Conservation (phyloP, 2,329 filamentous ascomycete species). For the Aureobasidium sp. region DNA sequence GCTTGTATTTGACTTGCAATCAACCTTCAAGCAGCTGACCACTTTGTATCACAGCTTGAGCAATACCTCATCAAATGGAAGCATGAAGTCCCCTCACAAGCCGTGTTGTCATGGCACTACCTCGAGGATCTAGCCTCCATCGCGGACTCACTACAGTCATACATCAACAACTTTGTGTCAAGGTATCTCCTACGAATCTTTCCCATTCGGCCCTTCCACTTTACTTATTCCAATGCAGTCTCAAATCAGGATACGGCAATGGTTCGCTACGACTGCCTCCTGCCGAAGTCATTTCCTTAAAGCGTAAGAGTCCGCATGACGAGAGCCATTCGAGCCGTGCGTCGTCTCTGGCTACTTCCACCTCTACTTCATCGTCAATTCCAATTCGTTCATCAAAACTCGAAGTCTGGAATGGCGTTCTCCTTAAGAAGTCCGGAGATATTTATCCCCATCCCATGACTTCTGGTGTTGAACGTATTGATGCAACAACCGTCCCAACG, state of each 20-base stretch:
- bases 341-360: neutral
- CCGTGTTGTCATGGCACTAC: constrained; percentile 36
- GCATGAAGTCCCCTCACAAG: constrained; percentile 15
- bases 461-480: constrained; percentile 16
- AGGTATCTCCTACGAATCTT: neutral
- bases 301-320: constrained; percentile 21
- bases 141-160: constrained; percentile 34
- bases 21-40: neutral
- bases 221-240: neutral
- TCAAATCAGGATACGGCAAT: neutral
- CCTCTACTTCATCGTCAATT: neutral
- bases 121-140: constrained; percentile 31
- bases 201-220: neutral
- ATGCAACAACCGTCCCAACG: constrained; percentile 28
- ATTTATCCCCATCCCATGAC: constrained; percentile 25
- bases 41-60: constrained; percentile 22
- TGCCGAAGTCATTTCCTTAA: constrained; percentile 12
- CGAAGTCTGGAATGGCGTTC: constrained; percentile 33
- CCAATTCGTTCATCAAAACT: neutral
- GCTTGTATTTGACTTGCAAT: no score
- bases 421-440: constrained; percentile 29
- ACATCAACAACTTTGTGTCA: constrained; percentile 25
- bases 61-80: constrained; percentile 37
- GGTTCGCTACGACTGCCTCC: neutral
- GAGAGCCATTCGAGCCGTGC: neutral